Base-by-base conservation (phyloP, 768 basidiomycete genomes). In the Leccinum subtestaceum region DNA sequence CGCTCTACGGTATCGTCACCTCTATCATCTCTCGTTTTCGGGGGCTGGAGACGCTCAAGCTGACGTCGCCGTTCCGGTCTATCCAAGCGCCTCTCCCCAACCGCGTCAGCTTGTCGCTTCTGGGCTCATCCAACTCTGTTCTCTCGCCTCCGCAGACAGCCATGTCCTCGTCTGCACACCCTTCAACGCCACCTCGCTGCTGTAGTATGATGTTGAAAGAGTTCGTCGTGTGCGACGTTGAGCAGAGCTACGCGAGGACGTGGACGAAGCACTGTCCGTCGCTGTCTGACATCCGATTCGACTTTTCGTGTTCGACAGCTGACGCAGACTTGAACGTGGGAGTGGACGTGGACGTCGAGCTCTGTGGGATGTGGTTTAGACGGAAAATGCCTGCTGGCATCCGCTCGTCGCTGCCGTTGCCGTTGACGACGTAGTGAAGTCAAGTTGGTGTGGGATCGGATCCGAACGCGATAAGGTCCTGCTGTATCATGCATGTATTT, bases 361-460 rank as follows among this genome's bases (percentile, higher is more conserved):
- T 72, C 21, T 72, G 72, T 48, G 71, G 72, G 32, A 59, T 72
- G 32, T 72, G 71, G 71, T 72, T 72, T 23, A 62, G 65, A 45
- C 63, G 70, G 21, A 74, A 60, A 58, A 40, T 61, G 17, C 55
- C 43, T 11, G 19, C 43, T 5, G 43, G n/a, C 19, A 45, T 45
- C 12, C 43, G 19, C 43, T 19, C 43, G 1, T 45, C 57, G 5
- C 15, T 19, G 64, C 57, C 50, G 19, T 21, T 50, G 10, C 59
- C 29, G 15, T 38, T 45, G 43, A 19, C 15, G 46, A 9, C 4
- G 40, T 8, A 17, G 48, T 65, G 49, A 66, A 13, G 43, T 19
- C 19, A 45, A 6, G 10, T 45, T 19, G 5, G 43, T 12, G 19
- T 19, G 11, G 43, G 19, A 12, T 19, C 43, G 5, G 11, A 19